Conservation (phyloP, 169 alveolate genomes). For the Blepharisma undulans region DNA sequence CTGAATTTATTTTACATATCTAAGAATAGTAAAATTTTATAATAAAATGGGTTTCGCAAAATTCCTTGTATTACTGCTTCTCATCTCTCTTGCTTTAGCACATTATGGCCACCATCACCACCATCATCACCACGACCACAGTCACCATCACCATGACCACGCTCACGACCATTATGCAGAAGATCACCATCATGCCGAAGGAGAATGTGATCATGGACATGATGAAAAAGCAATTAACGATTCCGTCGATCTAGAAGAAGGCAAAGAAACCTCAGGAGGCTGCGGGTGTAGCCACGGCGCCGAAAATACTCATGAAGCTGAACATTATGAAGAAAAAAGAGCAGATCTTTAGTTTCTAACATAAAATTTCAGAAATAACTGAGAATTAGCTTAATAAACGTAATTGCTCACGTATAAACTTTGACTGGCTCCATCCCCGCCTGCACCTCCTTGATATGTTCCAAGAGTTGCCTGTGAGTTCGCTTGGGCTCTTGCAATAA, state of each 20-base stretch:
- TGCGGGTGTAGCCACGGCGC: neutral
- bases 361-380: neutral
- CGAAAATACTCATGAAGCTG: neutral
- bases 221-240: neutral
- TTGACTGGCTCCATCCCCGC: conserved; percentile 58
- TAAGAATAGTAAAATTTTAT: neutral
- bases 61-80: neutral
- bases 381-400: conserved; percentile 49
- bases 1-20: neutral
- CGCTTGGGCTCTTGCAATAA: conserved; percentile 94
- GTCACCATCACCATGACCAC: neutral
- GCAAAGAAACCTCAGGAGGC: neutral
- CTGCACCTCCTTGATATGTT: conserved; percentile 80
- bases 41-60: neutral
- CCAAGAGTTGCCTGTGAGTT: conserved; percentile 97
- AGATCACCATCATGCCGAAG: neutral
- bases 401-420: conserved; percentile 66
- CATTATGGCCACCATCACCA: neutral
- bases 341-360: neutral
- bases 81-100: neutral
- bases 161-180: neutral
- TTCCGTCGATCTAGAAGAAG: neutral
- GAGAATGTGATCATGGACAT: neutral
- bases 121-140: neutral
- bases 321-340: neutral